Conservation (phyloP, 2,329 filamentous ascomycete genomes). For the Tympanopsis confertula region DNA sequence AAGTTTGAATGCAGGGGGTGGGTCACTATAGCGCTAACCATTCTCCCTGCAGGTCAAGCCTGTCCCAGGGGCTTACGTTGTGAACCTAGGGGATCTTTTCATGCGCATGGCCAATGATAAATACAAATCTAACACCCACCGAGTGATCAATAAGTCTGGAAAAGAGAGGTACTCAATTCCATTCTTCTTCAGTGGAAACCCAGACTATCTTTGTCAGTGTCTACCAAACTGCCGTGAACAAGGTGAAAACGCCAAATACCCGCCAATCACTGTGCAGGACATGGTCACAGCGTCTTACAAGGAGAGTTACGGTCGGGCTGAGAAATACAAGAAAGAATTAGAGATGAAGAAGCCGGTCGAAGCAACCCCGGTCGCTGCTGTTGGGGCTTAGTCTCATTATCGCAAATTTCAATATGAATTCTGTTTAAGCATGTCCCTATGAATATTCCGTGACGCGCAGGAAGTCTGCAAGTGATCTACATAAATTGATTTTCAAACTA, state of each 20-base stretch:
- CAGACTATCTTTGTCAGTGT: slow-evolving; percentile 24
- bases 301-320: slow-evolving; percentile 16
- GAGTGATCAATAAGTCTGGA: slow-evolving; percentile 38
- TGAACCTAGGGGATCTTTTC: slow-evolving; percentile 38
- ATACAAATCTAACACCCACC: slow-evolving; percentile 40
- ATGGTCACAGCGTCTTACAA: slow-evolving; percentile 18
- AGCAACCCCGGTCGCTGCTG: neutral
- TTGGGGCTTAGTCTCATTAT: too few relatives aligned
- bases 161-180: slow-evolving; percentile 42
- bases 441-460: too few relatives aligned
- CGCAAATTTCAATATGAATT: too few relatives aligned
- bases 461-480: too few relatives aligned
- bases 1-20: slow-evolving; percentile 3
- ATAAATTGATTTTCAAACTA: too few relatives aligned
- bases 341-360: slow-evolving; percentile 6
- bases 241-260: slow-evolving; percentile 13
- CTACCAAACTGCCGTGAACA: slow-evolving; percentile 16
- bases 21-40: neutral
- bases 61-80: slow-evolving; percentile 31
- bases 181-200: slow-evolving; percentile 42
- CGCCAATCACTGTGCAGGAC: slow-evolving; percentile 17
- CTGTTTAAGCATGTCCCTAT: too few relatives aligned
- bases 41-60: slow-evolving; percentile 22
- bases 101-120: slow-evolving; percentile 35
- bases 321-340: slow-evolving; percentile 17